Base-by-base conservation (phyloP, 2,329 filamentous ascomycete species). In the Colletotrichum shisoi region DNA sequence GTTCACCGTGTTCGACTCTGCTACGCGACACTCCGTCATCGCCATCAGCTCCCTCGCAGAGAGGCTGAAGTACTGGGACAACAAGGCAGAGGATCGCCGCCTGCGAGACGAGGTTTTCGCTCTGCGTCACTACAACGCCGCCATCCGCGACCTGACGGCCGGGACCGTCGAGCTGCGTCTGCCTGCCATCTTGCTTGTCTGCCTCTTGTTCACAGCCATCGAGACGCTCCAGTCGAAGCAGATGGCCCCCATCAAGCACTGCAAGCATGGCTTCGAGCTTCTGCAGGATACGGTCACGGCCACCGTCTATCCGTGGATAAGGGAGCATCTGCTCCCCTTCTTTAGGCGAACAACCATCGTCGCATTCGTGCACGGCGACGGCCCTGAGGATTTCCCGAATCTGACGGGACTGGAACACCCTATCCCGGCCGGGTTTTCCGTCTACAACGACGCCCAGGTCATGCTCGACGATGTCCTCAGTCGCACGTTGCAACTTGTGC, bases 1-100 rank as follows among this genome's bases (percentile, higher is more conserved):
- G 12, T 52, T 68, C 17, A 27, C 21, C 8, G 57, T 49, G n/a
- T 34, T 52, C 2, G 69, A 70, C 27, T 46, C 63, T 0, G 69
- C 62, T 0, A 68, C 61, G 5, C 56, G 51, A 3, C 59, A 70
- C n/a, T 34, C 61, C 1, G 57, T 68, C 2, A 34, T 70, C 15
- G 59, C 69, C 6, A 61, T 70, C 21, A 31, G 57, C 3, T 45
- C 48, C 0, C 39, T 70, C 3, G 81, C 34, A 13, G 66, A 58
- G 51, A n/a, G 34, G 39, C 8, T 17, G 61, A 3, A 19, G 19
- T 8, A n/a, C 8, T 13, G 31, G 21, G 27, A 13, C 2, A 11
- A 46, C 5, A n/a, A 49, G 27, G 40, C 31, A 19, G 4, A 12
- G 27, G 27, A 8, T 8, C 7, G 45, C 9, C 54, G 15, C 12